Evolutionary conservation across 306 rosid species (phyloP), one percentile per base, ranked within the genome.

Genomic region (Mucuna pruriens): DNA sequence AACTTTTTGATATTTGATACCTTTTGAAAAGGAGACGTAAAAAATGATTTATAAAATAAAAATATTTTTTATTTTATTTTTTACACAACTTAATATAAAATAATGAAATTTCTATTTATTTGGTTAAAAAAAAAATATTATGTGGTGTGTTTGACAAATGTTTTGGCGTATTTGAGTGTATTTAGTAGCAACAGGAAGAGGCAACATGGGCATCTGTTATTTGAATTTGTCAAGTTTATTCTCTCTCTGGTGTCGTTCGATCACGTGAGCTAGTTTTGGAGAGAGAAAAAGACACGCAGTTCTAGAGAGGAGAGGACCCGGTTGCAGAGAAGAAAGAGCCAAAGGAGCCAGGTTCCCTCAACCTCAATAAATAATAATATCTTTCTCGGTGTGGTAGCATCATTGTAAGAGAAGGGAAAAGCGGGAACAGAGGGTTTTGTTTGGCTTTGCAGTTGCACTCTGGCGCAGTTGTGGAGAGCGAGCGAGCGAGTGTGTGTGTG

Each of bases 251-350:
- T 71, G n/a, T n/a, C n/a, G n/a, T n/a, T n/a, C 82, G 36, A 78
- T 89, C 97, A 89, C 97, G 94, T 90, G 96, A 83, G 76, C 39
- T 26, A 61, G 11, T 31, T 71, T 82, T 60, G 63, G 52, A 62
- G 86, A 64, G 80, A 66, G 79, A 48, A 40, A 75, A 45, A 17
- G 58, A 83, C 87, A 80, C 84, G 81, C 67, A 87, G 48, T 78
- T 48, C 84, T 45, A 80, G 39, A 69, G 46, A 65, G n/a, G n/a
- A n/a, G n/a, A 23, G 48, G 54, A 20, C 65, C 63, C 78, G 16
- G 22, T 51, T 15, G 40, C 78, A 69, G 38, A 67, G 70, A 62
- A 64, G 46, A 72, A 63, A 72, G 16, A 52, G 74, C 81, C 78
- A 58, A 75, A 61, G 29, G 10, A 76, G 77, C 75, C 80, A 52